Evolutionary conservation across 2,329 filamentous ascomycete genomes (phyloP).

Genomic region (Purpureocillium takamizusanense): DNA sequence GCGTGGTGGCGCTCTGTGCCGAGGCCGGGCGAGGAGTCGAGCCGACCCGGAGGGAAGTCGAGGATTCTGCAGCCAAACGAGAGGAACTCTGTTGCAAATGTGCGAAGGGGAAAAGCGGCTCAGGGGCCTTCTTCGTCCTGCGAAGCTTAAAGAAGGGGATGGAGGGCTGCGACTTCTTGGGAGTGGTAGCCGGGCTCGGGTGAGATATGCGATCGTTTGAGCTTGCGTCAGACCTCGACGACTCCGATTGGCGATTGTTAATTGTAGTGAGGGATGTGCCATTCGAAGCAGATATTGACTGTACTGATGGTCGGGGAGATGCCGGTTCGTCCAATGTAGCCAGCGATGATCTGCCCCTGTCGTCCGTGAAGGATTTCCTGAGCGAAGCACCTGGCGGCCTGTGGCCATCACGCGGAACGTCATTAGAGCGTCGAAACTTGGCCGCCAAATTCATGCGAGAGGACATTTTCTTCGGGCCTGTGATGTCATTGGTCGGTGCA

Average conservation of each 20-base stretch:
- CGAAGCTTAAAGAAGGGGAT: slow-evolving; percentile 77
- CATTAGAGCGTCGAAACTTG: slow-evolving; percentile 43
- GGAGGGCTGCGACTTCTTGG: slow-evolving; percentile 49
- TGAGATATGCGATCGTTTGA: slow-evolving; percentile 55
- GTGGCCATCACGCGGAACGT: slow-evolving; percentile 27
- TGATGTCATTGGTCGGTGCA: slow-evolving; percentile 65
- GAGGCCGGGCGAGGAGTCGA: slow-evolving; percentile 25
- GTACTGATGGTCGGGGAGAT: slow-evolving; percentile 19
- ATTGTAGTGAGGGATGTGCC: slow-evolving; percentile 38
- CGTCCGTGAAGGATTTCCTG: slow-evolving; percentile 36
- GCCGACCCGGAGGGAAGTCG: slow-evolving; percentile 29
- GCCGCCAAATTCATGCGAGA: slow-evolving; percentile 45
- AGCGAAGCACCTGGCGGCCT: slow-evolving; percentile 1
- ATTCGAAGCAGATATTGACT: slow-evolving; percentile 17
- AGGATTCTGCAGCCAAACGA: slow-evolving; percentile 28
- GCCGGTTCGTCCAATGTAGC: slow-evolving; percentile 48
- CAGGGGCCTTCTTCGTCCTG: slow-evolving; percentile 64
- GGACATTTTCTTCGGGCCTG: slow-evolving; percentile 42
- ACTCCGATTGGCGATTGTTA: slow-evolving; percentile 51
- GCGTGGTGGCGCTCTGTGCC: slow-evolving; percentile 19
- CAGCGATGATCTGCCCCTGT: slow-evolving; percentile 19
- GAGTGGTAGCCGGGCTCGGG: slow-evolving; percentile 52
- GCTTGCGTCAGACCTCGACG: slow-evolving; percentile 81
- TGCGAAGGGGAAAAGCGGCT: slow-evolving; percentile 73
- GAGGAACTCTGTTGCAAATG: slow-evolving; percentile 65